Percentiles rank a stretch among this genome's conserved stretches.
These are phyloP conservation scores for Nidularia sp. DNA, from an alignment of 768 basidiomycete genomes.

Conservation along the genomic window DNA sequence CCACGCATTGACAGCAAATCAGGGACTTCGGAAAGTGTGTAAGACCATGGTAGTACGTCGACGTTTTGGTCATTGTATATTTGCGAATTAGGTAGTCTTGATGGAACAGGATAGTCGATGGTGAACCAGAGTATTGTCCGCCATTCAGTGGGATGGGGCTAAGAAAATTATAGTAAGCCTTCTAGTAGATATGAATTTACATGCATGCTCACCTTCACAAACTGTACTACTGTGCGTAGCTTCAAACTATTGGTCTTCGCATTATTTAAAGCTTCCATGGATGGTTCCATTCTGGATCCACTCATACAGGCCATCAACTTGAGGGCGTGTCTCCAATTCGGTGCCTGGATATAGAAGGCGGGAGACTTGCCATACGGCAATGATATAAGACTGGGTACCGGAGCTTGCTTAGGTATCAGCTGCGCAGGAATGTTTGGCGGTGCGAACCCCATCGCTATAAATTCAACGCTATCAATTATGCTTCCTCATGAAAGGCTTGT, in stretches of 20 bases:
- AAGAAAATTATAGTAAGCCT: not conserved
- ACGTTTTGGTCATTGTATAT: constrained; percentile 58
- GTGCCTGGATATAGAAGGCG: constrained; percentile 69
- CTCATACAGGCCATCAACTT: constrained; percentile 73
- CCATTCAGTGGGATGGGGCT: constrained; percentile 71
- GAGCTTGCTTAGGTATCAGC: constrained; percentile 40
- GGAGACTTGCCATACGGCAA: constrained; percentile 67
- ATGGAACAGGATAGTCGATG: constrained; percentile 62
- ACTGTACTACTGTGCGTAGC: constrained; percentile 74
- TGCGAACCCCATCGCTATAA: constrained; percentile 63
- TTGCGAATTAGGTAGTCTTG: constrained; percentile 33
- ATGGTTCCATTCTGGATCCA: constrained; percentile 66
- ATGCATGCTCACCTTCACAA: constrained; percentile 55
- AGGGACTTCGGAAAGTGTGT: constrained; percentile 55
- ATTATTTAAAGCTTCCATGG: constrained; percentile 59
- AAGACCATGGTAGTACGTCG: constrained; percentile 69
- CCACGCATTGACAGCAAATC: constrained; percentile 50
- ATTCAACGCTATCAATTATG: constrained; percentile 3
- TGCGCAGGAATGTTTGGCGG: constrained; percentile 49
- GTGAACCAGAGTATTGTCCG: constrained; percentile 75
- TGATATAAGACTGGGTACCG: constrained; percentile 71
- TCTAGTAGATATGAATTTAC: not conserved
- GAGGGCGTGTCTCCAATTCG: constrained; percentile 70
- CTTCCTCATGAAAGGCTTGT: not conserved
- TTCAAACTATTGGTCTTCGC: constrained; percentile 45